phyloP scores from a whole-genome alignment of 345 rosid genomes.

The Sisymbrium altissimum region DNA sequence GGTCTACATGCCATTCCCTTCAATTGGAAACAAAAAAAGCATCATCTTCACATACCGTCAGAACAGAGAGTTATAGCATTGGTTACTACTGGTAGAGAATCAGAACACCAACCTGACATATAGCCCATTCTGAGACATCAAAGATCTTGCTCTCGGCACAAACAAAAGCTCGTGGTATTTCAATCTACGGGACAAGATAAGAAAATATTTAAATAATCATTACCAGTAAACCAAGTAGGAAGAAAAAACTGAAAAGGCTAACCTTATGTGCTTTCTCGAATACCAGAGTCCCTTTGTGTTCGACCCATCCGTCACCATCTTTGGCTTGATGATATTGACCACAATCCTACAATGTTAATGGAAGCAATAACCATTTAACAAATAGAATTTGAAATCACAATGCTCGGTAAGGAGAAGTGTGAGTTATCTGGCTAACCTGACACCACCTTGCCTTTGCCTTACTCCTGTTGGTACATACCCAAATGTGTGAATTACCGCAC shows the following conservation, averaged over 20 bases:
- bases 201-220: neutral
- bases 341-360: conserved; percentile 58
- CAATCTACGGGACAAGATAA: conserved; percentile 48
- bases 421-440: conserved; percentile 46
- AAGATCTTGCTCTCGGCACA: conserved; percentile 98
- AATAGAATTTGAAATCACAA: neutral
- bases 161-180: conserved; percentile 97
- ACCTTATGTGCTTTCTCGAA: conserved; percentile 80
- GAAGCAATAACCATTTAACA: conserved; percentile 7
- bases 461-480: conserved; percentile 90
- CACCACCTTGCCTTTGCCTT: conserved; percentile 98
- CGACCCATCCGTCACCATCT: conserved; percentile 99
- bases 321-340: conserved; percentile 96
- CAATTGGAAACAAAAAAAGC: neutral
- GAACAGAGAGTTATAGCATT: neutral
- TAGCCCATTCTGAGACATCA: conserved; percentile 99
- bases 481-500: conserved; percentile 85
- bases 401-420: neutral
- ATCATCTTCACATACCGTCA: neutral
- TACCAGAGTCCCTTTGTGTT: conserved; percentile 67
- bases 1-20: conserved; percentile 98
- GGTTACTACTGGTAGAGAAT: neutral
- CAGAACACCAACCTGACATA: conserved; percentile 70
- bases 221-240: neutral
- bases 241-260: neutral